Percentiles rank a stretch among this genome's conserved stretches.
phyloP scores from a whole-genome alignment of 2,329 filamentous ascomycete species.

The Colletotrichum lini region DNA sequence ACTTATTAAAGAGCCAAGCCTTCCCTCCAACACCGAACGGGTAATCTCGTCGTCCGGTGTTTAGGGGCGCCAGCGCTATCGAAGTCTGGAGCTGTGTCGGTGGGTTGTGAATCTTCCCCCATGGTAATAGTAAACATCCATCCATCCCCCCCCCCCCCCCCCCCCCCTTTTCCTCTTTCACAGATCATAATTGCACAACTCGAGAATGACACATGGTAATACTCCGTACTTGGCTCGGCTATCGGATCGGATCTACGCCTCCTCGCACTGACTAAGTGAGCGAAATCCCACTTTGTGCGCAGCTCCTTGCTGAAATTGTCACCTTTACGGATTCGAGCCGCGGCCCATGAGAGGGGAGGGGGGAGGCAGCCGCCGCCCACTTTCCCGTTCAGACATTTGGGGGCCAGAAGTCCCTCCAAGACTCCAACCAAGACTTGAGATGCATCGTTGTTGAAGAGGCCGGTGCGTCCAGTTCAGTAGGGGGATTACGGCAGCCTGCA shows the following conservation, averaged over 20 bases:
- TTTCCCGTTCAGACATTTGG: background rate
- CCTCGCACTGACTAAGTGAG: constrained; percentile 30
- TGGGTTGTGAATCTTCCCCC: background rate
- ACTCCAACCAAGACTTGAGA: too few relatives aligned
- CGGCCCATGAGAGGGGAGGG: background rate
- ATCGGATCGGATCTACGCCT: constrained; percentile 40
- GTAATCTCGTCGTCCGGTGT: background rate
- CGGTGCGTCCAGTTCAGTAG: constrained; percentile 5
- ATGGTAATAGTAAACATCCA: background rate
- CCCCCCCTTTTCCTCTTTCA: too few relatives aligned
- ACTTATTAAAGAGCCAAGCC: background rate
- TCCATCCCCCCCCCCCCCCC: too few relatives aligned
- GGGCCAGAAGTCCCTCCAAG: background rate
- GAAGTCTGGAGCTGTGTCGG: too few relatives aligned
- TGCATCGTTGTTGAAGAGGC: constrained; percentile 1
- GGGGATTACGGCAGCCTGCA: too few relatives aligned
- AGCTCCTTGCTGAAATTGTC: background rate
- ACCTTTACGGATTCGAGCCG: background rate
- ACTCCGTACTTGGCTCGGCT: constrained; percentile 21
- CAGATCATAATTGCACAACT: background rate
- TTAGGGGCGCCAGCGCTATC: too few relatives aligned
- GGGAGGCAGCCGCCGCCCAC: constrained; percentile 10
- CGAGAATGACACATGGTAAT: background rate
- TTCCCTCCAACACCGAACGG: too few relatives aligned
- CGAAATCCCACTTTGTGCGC: constrained; percentile 2